phyloP scores from a whole-genome alignment of 2,329 filamentous ascomycete genomes.

The Pyricularia pennisetigena region DNA sequence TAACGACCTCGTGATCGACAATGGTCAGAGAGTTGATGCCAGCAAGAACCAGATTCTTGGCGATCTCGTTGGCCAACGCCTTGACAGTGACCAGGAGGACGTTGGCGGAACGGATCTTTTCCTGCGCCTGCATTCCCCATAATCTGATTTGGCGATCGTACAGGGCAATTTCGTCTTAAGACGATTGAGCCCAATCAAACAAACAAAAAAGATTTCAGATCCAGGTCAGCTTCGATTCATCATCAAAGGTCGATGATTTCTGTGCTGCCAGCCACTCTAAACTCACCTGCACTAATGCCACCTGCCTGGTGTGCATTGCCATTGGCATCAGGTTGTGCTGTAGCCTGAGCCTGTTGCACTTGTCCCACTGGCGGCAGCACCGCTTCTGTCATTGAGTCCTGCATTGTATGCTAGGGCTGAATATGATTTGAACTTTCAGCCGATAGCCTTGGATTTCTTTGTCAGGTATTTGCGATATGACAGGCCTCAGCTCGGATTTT shows the following conservation, averaged over 20 bases:
- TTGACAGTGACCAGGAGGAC: conserved; percentile 84
- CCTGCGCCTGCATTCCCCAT: conserved; percentile 93
- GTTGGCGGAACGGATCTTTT: conserved; percentile 81
- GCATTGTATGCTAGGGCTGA: neutral
- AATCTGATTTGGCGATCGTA: conserved; percentile 96
- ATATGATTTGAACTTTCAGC: neutral
- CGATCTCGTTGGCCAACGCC: conserved; percentile 85
- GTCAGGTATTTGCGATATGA: neutral
- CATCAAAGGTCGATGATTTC: neutral
- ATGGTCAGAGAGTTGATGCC: conserved; percentile 87
- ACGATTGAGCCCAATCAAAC: conserved; percentile 19
- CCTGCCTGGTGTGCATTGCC: conserved; percentile 10
- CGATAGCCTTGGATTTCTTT: neutral
- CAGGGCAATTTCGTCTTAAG: conserved; percentile 77
- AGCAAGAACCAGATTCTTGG: conserved; percentile 93
- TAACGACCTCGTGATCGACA: conserved; percentile 66
- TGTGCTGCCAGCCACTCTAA: neutral
- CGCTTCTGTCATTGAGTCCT: neutral
- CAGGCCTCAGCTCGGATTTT: neutral
- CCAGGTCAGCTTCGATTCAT: neutral
- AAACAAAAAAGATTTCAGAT: neutral
- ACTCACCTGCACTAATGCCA: conserved; percentile 20
- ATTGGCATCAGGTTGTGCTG: conserved; percentile 5
- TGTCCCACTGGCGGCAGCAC: neutral
- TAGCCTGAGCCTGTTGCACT: neutral